These are phyloP conservation scores for Phyllostachys edulis DNA, from an alignment of 176 grass and related monocot genomes.

Conservation along the genomic window DNA sequence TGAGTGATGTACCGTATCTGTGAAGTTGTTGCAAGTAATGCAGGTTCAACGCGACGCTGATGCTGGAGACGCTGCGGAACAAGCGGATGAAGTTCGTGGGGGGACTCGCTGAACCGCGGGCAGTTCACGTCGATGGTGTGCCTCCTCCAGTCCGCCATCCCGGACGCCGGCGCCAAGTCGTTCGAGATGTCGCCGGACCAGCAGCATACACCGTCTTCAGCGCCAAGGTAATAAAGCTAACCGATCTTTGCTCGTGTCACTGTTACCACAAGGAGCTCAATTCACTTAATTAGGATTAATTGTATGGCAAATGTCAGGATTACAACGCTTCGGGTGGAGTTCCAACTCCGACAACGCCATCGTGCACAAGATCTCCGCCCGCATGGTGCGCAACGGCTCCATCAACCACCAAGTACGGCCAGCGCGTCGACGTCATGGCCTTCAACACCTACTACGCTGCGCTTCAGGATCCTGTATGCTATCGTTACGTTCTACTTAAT, in stretches of 20 bases:
- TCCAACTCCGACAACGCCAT: slow-evolving; percentile 72
- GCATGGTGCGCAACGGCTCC: slow-evolving; percentile 58
- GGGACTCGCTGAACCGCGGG: slow-evolving; percentile 73
- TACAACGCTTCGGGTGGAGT: slow-evolving; percentile 78
- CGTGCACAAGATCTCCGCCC: slow-evolving; percentile 59
- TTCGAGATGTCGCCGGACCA: slow-evolving; percentile 55
- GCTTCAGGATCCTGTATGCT: slow-evolving; percentile 59
- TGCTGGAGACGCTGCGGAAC: slow-evolving; percentile 55
- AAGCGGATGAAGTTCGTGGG: slow-evolving; percentile 87
- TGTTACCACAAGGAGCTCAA: background rate
- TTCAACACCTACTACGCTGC: slow-evolving; percentile 84
- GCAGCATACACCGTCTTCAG: slow-evolving; percentile 58
- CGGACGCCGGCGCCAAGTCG: slow-evolving; percentile 26
- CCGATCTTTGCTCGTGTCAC: background rate
- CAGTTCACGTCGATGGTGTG: slow-evolving; percentile 92
- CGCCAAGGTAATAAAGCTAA: background rate
- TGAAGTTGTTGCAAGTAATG: background rate
- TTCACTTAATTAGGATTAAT: background rate
- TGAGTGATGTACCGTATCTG: background rate
- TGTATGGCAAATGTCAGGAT: background rate
- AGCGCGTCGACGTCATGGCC: slow-evolving; percentile 53
- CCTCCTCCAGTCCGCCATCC: slow-evolving; percentile 63
- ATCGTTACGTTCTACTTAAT: background rate
- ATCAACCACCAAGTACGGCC: slow-evolving; percentile 58
- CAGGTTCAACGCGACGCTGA: slow-evolving; percentile 68